Evolutionary conservation across 129 eudicot genomes (phyloP).

Genomic region (Glebionis coronaria): DNA sequence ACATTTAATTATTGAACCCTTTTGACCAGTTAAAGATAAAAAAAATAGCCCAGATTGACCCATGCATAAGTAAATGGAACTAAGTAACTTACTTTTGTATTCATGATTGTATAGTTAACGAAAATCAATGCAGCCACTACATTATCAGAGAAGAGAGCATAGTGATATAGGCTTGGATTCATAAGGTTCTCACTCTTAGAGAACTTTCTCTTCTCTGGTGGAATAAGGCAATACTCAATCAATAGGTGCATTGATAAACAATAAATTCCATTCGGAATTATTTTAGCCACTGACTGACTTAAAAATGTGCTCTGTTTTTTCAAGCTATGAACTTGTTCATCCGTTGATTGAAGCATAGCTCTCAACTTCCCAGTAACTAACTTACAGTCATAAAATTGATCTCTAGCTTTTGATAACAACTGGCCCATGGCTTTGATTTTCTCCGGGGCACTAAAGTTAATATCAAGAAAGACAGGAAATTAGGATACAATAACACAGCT

Average conservation of each 20-base stretch:
- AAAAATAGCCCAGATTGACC: background rate
- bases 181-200: conserved; percentile 80
- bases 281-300: conserved; percentile 94
- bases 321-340: conserved; percentile 88
- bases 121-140: conserved; percentile 97
- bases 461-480: background rate
- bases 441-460: conserved; percentile 62
- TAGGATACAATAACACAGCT: background rate
- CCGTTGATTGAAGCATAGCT: conserved; percentile 98
- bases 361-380: conserved; percentile 86
- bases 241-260: conserved; percentile 80
- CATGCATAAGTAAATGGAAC: background rate
- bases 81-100: conserved; percentile 65
- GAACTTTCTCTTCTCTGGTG: conserved; percentile 69
- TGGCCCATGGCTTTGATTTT: conserved; percentile 87
- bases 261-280: conserved; percentile 92
- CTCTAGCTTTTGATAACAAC: conserved; percentile 72
- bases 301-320: conserved; percentile 94
- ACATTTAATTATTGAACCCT: background rate
- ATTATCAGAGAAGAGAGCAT: conserved; percentile 94
- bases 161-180: conserved; percentile 76
- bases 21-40: background rate
- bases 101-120: conserved; percentile 75
- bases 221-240: conserved; percentile 80
- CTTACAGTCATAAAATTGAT: conserved; percentile 78